Evolutionary conservation across 2,329 filamentous ascomycete species (phyloP).

Genomic region (Hypoxylon rubiginosum): DNA sequence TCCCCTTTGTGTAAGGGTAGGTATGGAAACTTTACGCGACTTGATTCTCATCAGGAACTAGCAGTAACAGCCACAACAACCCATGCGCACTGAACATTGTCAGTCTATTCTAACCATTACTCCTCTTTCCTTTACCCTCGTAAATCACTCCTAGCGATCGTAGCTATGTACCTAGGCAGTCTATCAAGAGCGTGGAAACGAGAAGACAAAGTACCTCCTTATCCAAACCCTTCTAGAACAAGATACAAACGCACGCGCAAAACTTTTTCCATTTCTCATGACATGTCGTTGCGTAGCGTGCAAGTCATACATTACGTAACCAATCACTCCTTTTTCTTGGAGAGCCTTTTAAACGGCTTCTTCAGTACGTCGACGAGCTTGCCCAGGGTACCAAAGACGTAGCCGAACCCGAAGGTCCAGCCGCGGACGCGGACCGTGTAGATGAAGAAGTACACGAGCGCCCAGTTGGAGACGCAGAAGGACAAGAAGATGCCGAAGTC

Average conservation of each 20-base stretch:
- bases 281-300: too few species aligned
- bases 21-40: too few species aligned
- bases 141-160: neutral
- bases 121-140: neutral
- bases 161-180: neutral
- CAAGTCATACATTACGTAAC: neutral
- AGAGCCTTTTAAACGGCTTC: slow-evolving; percentile 47
- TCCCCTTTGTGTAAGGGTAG: too few species aligned
- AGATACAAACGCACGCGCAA: neutral
- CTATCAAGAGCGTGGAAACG: neutral
- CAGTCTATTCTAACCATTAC: neutral
- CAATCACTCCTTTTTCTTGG: slow-evolving; percentile 22
- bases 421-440: slow-evolving; percentile 78
- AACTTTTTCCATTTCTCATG: neutral
- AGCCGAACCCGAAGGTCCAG: slow-evolving; percentile 78
- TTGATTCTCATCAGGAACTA: neutral
- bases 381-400: slow-evolving; percentile 59
- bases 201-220: neutral
- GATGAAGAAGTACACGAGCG: slow-evolving; percentile 81
- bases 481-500: slow-evolving; percentile 78
- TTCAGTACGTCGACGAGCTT: slow-evolving; percentile 50
- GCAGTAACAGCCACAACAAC: neutral
- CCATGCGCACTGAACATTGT: neutral
- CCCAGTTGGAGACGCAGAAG: slow-evolving; percentile 79
- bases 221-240: neutral